A percentile compares a stretch with the other conserved stretches of the same genome.
Conservation (phyloP, 148 eudicot species). For the Pharnaceum exiguum region DNA sequence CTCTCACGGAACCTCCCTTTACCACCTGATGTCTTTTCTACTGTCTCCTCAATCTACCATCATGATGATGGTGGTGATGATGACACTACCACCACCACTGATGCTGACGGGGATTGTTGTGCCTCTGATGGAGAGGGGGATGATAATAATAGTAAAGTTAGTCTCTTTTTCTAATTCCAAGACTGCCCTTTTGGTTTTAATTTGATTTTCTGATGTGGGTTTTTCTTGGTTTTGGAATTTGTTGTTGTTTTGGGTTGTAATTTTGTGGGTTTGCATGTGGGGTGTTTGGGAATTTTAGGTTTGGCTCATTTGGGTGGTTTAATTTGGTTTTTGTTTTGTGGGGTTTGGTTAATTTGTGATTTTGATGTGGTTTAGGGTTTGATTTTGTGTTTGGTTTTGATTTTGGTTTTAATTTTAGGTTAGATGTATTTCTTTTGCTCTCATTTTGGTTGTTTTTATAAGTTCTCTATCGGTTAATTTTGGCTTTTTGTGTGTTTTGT, state of each 20-base stretch:
- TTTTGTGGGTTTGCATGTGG: no score
- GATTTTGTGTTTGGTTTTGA: background rate
- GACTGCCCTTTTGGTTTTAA: background rate
- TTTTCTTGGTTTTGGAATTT: slow-evolving; percentile 2
- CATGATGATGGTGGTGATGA: slow-evolving; percentile 5
- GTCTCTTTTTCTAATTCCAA: slow-evolving; percentile 1
- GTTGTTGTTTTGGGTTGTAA: background rate
- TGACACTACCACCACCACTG: slow-evolving; percentile 5
- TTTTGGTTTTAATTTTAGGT: background rate
- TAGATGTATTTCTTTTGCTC: background rate
- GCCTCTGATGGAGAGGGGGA: background rate
- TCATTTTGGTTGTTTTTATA: background rate
- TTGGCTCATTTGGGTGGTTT: no score
- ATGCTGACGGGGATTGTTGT: slow-evolving; percentile 1
- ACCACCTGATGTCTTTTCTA: slow-evolving; percentile 55
- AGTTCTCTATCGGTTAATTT: background rate
- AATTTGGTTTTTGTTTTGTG: background rate
- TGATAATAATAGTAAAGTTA: slow-evolving; percentile 26
- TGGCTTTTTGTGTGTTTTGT: slow-evolving; percentile 4
- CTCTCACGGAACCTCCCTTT: slow-evolving; percentile 92
- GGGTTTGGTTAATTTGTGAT: slow-evolving; percentile 1
- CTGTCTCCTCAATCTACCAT: slow-evolving; percentile 62
- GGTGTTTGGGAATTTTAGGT: no score
- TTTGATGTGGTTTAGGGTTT: slow-evolving; percentile 2
- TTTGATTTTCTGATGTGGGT: background rate